phyloP scores from a whole-genome alignment of 2,329 filamentous ascomycete species.

The Alternaria burnsii region DNA sequence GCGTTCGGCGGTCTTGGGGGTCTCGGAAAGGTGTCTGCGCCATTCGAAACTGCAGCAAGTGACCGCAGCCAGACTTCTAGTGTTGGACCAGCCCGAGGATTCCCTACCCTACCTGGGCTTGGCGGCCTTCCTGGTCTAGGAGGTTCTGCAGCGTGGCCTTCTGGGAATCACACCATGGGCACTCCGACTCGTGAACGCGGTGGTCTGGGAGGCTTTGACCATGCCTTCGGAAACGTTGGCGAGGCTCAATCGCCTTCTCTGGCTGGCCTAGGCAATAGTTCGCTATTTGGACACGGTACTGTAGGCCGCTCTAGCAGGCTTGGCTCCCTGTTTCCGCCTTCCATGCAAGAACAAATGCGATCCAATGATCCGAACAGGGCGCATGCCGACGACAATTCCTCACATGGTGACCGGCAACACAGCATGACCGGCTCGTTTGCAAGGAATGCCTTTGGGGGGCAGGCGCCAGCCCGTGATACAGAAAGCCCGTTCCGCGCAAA shows the following conservation, averaged over 20 bases:
- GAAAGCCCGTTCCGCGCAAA: constrained; percentile 52
- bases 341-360: constrained; percentile 93
- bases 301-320: constrained; percentile 82
- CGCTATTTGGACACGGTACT: constrained; percentile 72
- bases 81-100: constrained; percentile 76
- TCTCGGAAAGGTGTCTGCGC: constrained; percentile 55
- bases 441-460: constrained; percentile 63
- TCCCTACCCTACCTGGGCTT: constrained; percentile 68
- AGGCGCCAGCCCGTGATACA: constrained; percentile 48
- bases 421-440: constrained; percentile 72
- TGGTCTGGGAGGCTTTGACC: constrained; percentile 60
- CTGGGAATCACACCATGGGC: constrained; percentile 77
- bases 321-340: constrained; percentile 83
- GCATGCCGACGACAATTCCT: constrained; percentile 66
- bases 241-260: constrained; percentile 81
- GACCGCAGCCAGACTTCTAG: constrained; percentile 95
- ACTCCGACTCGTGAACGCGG: constrained; percentile 70
- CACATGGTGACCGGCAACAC: constrained; percentile 48
- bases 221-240: constrained; percentile 75
- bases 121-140: constrained; percentile 64
- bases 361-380: constrained; percentile 54
- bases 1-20: constrained; percentile 66
- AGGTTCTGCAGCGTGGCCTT: constrained; percentile 69
- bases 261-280: constrained; percentile 68
- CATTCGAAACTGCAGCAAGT: constrained; percentile 70